phyloP scores from a whole-genome alignment of 768 basidiomycete genomes.

The Suillus fuscotomentosus region DNA sequence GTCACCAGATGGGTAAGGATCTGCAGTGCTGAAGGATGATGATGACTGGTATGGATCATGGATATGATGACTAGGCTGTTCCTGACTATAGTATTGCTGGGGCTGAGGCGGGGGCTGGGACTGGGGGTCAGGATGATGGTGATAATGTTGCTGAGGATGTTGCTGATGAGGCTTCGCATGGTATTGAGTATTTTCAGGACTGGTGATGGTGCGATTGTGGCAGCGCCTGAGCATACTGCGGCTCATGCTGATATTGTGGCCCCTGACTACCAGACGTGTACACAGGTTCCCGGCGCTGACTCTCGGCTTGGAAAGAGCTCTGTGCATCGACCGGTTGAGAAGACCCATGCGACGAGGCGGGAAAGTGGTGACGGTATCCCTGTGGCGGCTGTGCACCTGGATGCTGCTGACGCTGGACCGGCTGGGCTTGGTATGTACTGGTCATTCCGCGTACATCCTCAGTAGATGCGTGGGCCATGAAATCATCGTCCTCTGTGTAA shows the following conservation, averaged over 20 bases:
- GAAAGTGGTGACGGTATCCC: not conserved
- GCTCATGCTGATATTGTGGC: conserved; percentile 15
- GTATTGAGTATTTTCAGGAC: conserved; percentile 11
- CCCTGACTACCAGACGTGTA: conserved; percentile 7
- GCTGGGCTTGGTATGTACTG: conserved; percentile 10
- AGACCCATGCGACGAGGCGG: not conserved
- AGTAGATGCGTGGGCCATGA: conserved; percentile 5
- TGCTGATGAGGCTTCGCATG: conserved; percentile 14
- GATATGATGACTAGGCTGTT: conserved; percentile 8
- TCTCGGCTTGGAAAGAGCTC: not conserved
- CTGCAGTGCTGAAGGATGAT: not conserved
- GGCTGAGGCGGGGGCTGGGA: conserved; percentile 3
- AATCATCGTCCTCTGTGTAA: conserved; percentile 19
- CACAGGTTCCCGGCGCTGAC: not conserved
- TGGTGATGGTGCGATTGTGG: conserved; percentile 15
- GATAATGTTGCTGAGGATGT: conserved; percentile 14
- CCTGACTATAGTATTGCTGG: conserved; percentile 11
- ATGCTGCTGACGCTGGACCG: conserved; percentile 21
- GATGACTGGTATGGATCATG: conserved; percentile 6
- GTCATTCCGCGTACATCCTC: conserved; percentile 7
- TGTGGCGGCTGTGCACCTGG: conserved; percentile 22
- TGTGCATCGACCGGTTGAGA: not conserved
- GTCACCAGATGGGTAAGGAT: conserved; percentile 5
- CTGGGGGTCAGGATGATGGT: not conserved
- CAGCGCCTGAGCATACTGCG: conserved; percentile 13